These are phyloP conservation scores for Tulasnella sp. DNA, from an alignment of 768 basidiomycete species.

Conservation along the genomic window DNA sequence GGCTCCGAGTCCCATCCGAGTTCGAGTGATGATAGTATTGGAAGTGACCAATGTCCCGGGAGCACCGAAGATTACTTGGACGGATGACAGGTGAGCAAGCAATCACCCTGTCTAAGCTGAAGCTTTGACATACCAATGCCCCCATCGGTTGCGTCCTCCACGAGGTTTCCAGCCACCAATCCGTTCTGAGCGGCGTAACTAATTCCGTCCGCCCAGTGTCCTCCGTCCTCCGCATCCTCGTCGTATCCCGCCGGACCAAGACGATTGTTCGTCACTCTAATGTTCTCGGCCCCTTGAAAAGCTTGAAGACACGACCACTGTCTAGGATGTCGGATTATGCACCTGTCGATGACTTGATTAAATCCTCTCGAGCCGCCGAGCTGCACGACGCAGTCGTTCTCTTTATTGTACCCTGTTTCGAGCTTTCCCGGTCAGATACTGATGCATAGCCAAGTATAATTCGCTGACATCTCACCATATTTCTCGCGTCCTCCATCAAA, in stretches of 20 bases:
- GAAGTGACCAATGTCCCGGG: conserved; percentile 26
- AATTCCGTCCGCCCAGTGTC: conserved; percentile 26
- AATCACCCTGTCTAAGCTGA: background rate
- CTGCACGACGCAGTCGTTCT: conserved; percentile 25
- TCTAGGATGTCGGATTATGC: conserved; percentile 25
- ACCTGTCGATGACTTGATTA: conserved; percentile 26
- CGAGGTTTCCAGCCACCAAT: conserved; percentile 26
- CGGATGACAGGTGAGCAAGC: background rate
- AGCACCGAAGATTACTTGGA: conserved; percentile 23
- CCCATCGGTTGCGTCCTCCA: conserved; percentile 26
- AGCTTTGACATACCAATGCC: conserved; percentile 22
- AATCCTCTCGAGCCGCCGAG: conserved; percentile 22
- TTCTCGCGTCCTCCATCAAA: conserved; percentile 26
- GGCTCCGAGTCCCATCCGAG: conserved; percentile 24
- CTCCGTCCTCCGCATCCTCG: conserved; percentile 15
- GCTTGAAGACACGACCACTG: conserved; percentile 28
- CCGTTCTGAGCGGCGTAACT: conserved; percentile 24
- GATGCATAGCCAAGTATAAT: background rate
- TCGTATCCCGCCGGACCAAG: conserved; percentile 24
- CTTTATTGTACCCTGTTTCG: background rate
- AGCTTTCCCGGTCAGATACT: background rate
- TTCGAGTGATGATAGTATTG: conserved; percentile 25
- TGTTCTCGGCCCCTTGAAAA: conserved; percentile 23
- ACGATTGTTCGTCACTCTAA: conserved; percentile 9
- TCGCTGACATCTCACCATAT: conserved; percentile 13